A percentile compares a stretch with the other conserved stretches of the same genome.
phyloP scores from a whole-genome alignment of 345 rosid genomes.

The Hevea brasiliensis region DNA sequence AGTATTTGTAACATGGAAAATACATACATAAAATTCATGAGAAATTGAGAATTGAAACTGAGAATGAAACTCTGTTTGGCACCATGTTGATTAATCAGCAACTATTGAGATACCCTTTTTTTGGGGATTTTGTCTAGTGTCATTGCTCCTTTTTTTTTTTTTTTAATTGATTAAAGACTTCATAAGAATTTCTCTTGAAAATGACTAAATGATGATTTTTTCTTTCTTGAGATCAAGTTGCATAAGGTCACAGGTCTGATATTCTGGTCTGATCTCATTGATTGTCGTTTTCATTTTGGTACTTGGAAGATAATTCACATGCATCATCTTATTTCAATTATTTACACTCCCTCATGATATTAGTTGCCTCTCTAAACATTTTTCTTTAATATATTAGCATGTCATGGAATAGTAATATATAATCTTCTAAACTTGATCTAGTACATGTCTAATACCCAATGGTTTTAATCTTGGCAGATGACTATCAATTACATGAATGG shows the following conservation, averaged over 20 bases:
- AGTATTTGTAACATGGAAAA: not conserved
- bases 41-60: not conserved
- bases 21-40: not conserved
- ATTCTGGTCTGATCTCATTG: not conserved
- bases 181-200: not conserved
- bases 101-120: not conserved
- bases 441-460: not conserved
- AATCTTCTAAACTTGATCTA: not conserved
- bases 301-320: too few species aligned
- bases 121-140: not conserved
- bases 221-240: not conserved
- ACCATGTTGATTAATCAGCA: not conserved
- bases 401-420: not conserved
- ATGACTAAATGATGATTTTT: not conserved
- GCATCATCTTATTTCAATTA: not conserved
- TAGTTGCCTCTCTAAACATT: not conserved
- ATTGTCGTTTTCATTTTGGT: too few species aligned
- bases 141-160: not conserved
- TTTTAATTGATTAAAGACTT: too few species aligned
- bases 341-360: not conserved
- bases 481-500: constrained; percentile 76
- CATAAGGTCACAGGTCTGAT: not conserved
- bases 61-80: not conserved
- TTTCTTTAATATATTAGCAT: not conserved
- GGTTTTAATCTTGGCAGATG: constrained; percentile 48